phyloP scores from a whole-genome alignment of 2,329 filamentous ascomycete species.

The Cercospora sp. region DNA sequence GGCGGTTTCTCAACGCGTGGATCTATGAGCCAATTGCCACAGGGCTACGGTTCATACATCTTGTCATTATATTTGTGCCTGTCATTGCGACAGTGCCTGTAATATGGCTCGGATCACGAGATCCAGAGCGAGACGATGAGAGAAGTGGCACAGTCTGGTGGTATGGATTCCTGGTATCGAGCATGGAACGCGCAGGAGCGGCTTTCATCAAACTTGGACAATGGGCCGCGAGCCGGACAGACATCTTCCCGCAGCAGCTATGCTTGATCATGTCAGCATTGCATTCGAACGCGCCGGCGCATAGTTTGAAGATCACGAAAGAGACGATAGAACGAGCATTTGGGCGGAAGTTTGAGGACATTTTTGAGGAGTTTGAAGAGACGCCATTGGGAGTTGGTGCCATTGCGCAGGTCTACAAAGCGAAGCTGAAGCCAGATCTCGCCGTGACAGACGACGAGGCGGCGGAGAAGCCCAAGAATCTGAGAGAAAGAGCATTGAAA shows the following conservation, averaged over 20 bases:
- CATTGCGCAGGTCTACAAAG: constrained; percentile 97
- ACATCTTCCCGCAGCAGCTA: constrained; percentile 93
- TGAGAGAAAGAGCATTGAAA: constrained; percentile 70
- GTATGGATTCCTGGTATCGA: constrained; percentile 82
- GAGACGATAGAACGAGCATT: constrained; percentile 80
- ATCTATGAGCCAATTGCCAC: constrained; percentile 85
- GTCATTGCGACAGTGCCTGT: constrained; percentile 77
- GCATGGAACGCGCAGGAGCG: constrained; percentile 91
- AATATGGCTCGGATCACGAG: constrained; percentile 73
- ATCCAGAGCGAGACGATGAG: constrained; percentile 68
- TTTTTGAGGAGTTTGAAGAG: constrained; percentile 95
- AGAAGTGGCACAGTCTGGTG: constrained; percentile 85
- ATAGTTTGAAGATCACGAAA: constrained; percentile 79
- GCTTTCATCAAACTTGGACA: constrained; percentile 99
- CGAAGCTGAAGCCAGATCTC: constrained; percentile 80
- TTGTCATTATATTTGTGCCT: constrained; percentile 86
- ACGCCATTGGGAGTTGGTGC: constrained; percentile 88
- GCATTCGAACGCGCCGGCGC: constrained; percentile 91
- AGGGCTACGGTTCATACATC: constrained; percentile 80
- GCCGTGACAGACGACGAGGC: constrained; percentile 63
- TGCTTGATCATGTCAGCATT: constrained; percentile 91
- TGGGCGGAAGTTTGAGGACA: constrained; percentile 77
- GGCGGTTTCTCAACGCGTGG: constrained; percentile 69
- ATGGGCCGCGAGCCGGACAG: constrained; percentile 94
- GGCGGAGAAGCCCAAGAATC: constrained; percentile 54